Evolutionary conservation across 129 eudicot genomes (phyloP).

Genomic region (Scalesia atractyloides): DNA sequence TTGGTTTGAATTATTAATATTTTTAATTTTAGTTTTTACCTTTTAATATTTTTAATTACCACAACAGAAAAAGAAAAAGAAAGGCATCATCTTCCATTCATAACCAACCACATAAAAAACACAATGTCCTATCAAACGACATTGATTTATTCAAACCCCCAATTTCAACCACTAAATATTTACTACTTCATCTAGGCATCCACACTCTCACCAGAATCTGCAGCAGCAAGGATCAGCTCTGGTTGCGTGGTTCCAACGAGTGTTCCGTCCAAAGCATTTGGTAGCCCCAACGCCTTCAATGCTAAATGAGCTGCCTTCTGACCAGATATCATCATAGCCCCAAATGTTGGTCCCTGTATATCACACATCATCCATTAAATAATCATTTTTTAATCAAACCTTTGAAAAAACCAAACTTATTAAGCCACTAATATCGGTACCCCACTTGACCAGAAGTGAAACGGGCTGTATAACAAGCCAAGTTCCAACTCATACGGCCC

Average conservation of each 20-base stretch:
- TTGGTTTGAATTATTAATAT: too few species aligned
- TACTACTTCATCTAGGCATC: slow-evolving; percentile 51
- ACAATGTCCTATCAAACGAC: slow-evolving; percentile 14
- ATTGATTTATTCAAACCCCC: slow-evolving; percentile 29
- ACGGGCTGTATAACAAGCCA: too few species aligned
- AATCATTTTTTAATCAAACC: background rate
- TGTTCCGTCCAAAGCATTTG: slow-evolving; percentile 71
- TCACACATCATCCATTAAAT: background rate
- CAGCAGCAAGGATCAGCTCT: slow-evolving; percentile 67
- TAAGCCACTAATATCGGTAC: too few species aligned
- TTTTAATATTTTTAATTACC: too few species aligned
- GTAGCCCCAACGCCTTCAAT: slow-evolving; percentile 69
- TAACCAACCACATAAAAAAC: background rate
- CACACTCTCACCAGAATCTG: slow-evolving; percentile 49
- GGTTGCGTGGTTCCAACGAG: slow-evolving; percentile 41
- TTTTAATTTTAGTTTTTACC: too few species aligned
- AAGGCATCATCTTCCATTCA: background rate
- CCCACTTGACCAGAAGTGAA: too few species aligned
- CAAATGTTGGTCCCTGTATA: slow-evolving; percentile 84
- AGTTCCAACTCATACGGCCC: too few species aligned
- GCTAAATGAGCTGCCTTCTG: slow-evolving; percentile 93
- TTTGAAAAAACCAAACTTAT: background rate
- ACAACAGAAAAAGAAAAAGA: background rate
- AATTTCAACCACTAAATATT: slow-evolving; percentile 15
- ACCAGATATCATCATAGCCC: slow-evolving; percentile 96